phyloP scores from a whole-genome alignment of 2,329 filamentous ascomycete species.

The Ophiostoma himal-ulmi region DNA sequence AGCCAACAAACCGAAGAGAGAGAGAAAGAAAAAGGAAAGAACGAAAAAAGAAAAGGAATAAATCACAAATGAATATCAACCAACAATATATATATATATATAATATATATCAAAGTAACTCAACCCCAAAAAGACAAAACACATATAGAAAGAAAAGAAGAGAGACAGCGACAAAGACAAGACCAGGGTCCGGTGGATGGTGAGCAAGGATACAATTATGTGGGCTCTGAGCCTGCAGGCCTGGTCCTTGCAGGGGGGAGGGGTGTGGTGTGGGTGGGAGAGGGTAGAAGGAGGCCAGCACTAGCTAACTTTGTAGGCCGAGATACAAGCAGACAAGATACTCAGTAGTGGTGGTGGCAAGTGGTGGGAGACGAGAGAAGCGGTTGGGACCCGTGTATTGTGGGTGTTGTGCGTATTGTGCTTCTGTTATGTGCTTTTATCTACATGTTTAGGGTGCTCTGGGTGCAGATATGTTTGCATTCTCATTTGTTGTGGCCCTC shows the following conservation, averaged over 20 bases:
- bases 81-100: too few relatives aligned
- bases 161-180: constrained; percentile 22
- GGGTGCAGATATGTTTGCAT: background rate
- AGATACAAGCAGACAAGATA: constrained; percentile 10
- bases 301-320: constrained; percentile 16
- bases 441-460: background rate
- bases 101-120: background rate
- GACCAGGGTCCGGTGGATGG: constrained; percentile 18
- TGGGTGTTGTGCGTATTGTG: background rate
- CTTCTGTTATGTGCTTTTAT: background rate
- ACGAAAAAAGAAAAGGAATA: background rate
- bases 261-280: constrained; percentile 19
- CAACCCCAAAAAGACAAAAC: background rate
- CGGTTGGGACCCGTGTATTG: constrained; percentile 15
- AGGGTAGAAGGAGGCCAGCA: constrained; percentile 16
- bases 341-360: background rate
- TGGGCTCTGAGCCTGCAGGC: constrained; percentile 12
- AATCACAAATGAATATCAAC: background rate
- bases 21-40: background rate
- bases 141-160: background rate
- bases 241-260: constrained; percentile 23
- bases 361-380: constrained; percentile 14
- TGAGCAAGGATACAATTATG: constrained; percentile 19
- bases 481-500: background rate
- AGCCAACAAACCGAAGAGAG: background rate